Conservation (phyloP, 495 filamentous ascomycete genomes). For the Cladorrhinum samala region DNA sequence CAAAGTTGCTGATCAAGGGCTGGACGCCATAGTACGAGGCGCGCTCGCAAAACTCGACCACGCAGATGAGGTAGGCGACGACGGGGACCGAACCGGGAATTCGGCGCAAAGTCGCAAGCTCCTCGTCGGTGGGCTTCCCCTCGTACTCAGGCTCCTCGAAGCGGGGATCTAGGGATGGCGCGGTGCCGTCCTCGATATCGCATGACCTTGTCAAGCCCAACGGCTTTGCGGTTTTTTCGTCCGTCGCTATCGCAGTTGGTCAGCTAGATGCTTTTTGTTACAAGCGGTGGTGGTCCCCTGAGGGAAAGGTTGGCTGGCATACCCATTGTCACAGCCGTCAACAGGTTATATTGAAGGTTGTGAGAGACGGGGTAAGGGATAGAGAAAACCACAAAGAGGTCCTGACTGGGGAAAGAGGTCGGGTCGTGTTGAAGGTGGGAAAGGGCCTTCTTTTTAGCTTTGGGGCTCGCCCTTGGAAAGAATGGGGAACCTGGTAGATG, state of each 20-base stretch:
- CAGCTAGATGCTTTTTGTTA: neutral
- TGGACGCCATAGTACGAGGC: conserved; percentile 55
- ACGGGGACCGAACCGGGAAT: conserved; percentile 48
- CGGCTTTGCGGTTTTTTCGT: neutral
- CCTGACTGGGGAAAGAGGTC: too few relatives aligned
- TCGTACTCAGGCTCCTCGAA: conserved; percentile 37
- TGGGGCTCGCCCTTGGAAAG: too few relatives aligned
- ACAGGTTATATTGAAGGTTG: too few relatives aligned
- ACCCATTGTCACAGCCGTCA: neutral
- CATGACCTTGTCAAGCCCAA: neutral
- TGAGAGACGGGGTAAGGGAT: too few relatives aligned
- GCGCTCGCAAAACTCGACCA: conserved; percentile 57
- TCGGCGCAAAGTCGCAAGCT: conserved; percentile 48
- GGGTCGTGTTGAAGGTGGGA: too few relatives aligned
- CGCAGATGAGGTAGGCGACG: conserved; percentile 51
- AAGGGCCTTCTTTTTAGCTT: too few relatives aligned
- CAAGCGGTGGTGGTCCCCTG: too few relatives aligned
- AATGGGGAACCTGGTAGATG: too few relatives aligned
- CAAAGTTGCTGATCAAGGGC: conserved; percentile 53
- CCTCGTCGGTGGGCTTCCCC: conserved; percentile 52
- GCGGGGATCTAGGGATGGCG: conserved; percentile 22
- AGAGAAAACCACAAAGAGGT: too few relatives aligned
- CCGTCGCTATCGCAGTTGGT: neutral
- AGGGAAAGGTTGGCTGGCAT: neutral
- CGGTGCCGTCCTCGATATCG: neutral